These are phyloP conservation scores for Capsicum baccatum DNA, from an alignment of 257 asterid genomes.

Conservation along the genomic window DNA sequence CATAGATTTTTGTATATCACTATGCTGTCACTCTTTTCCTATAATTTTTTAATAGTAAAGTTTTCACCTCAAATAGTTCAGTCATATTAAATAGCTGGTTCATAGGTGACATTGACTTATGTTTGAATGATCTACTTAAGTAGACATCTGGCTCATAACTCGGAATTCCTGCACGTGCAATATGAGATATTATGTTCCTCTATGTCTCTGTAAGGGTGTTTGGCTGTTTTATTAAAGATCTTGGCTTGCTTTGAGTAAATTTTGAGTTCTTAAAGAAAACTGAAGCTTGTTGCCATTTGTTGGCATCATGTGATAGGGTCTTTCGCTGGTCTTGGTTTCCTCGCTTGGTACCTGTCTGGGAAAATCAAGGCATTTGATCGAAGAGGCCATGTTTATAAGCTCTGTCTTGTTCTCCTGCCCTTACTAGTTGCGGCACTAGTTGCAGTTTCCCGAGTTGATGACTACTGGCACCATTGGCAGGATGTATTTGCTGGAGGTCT, in stretches of 20 bases:
- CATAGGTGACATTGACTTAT: neutral
- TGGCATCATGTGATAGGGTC: constrained; percentile 59
- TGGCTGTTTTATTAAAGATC: constrained; percentile 5
- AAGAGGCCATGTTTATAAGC: constrained; percentile 79
- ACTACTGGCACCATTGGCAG: constrained; percentile 92
- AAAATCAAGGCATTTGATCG: constrained; percentile 72
- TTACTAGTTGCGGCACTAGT: constrained; percentile 77
- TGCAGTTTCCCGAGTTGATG: constrained; percentile 86
- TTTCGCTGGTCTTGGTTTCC: constrained; percentile 85
- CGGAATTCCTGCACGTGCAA: neutral
- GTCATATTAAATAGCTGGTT: neutral
- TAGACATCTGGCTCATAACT: neutral
- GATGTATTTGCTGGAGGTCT: constrained; percentile 79
- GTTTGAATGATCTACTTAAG: constrained; percentile 13
- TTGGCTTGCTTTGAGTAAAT: constrained; percentile 14
- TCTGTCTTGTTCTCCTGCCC: constrained; percentile 66
- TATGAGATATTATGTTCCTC: neutral
- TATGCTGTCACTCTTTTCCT: neutral
- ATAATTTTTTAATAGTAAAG: neutral
- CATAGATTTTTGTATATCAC: neutral
- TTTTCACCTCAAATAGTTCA: neutral
- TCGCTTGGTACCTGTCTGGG: constrained; percentile 78
- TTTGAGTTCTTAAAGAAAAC: constrained; percentile 18
- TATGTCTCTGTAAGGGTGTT: neutral
- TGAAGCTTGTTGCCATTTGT: constrained; percentile 7